A percentile compares a stretch with the other conserved stretches of the same genome.
Evolutionary conservation across 768 basidiomycete species (phyloP).

Genomic region (Xerocomellus intermedius): DNA sequence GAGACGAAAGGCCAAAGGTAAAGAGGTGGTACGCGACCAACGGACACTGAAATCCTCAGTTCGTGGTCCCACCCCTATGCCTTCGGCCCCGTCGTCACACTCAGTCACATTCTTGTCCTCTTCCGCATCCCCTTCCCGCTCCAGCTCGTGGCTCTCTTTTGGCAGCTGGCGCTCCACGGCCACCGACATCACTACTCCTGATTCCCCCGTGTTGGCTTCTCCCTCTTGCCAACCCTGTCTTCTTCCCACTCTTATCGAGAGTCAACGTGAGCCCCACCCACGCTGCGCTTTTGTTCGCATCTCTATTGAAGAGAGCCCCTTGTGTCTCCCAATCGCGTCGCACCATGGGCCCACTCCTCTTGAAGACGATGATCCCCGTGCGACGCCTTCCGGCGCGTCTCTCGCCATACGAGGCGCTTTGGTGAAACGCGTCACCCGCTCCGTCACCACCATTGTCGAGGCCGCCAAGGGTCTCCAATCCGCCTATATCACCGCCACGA

Average conservation of each 20-base stretch:
- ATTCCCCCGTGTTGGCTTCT: slow-evolving; percentile 34
- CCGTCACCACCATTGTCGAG: slow-evolving; percentile 44
- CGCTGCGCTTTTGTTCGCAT: slow-evolving; percentile 36
- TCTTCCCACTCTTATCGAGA: slow-evolving; percentile 30
- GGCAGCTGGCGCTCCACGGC: slow-evolving; percentile 40
- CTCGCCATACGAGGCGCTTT: slow-evolving; percentile 12
- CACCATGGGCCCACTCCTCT: not conserved
- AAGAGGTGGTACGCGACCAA: slow-evolving; percentile 36
- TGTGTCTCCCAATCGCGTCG: slow-evolving; percentile 19
- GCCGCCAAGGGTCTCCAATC: slow-evolving; percentile 56
- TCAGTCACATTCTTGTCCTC: slow-evolving; percentile 27
- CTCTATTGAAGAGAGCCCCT: slow-evolving; percentile 38
- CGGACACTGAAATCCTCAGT: slow-evolving; percentile 12
- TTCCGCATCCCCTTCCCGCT: slow-evolving; percentile 33
- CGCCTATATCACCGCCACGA: slow-evolving; percentile 54
- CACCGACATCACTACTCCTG: slow-evolving; percentile 34
- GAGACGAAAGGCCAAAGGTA: slow-evolving; percentile 38
- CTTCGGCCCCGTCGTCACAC: slow-evolving; percentile 21
- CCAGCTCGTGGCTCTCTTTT: slow-evolving; percentile 44
- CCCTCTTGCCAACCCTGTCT: slow-evolving; percentile 26
- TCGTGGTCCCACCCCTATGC: slow-evolving; percentile 15
- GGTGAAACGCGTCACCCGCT: slow-evolving; percentile 33
- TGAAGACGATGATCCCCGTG: slow-evolving; percentile 22
- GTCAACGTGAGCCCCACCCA: slow-evolving; percentile 37
- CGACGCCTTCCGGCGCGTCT: slow-evolving; percentile 3